Base-by-base conservation (phyloP, 805 yeast species). In the Myxozyma vanderwaltii region DNA sequence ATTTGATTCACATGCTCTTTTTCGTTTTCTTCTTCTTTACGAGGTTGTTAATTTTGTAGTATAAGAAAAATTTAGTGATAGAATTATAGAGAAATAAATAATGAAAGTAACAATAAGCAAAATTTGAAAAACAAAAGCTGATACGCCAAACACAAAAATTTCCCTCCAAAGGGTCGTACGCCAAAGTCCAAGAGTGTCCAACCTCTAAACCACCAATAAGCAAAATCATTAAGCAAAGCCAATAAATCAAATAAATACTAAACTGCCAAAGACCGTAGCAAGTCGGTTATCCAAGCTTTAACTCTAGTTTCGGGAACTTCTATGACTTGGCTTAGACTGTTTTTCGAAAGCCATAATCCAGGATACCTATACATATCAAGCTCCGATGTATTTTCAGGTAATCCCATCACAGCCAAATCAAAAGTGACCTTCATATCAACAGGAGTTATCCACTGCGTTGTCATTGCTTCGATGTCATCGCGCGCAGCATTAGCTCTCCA, bases 321-420 rank as follows among this genome's bases (percentile, higher is more conserved):
- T 35, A 48, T 36, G n/a, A 48, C 43, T 33, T 13, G 44, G 10
- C 5, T 36, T 10, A 13, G 27, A 36, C 44, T 24, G n/a, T 39
- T 29, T 17, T 35, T 39, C 24, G 19, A 19, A 40, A 48, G 35
- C 52, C 52, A 48, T 4, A 31, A 48, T 21, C 44, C 52, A 33
- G 52, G 52, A 48, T 36, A 23, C 17, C 43, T 2, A 39, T 35
- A 48, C 26, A 19, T 19, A 5, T 35, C 52, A 21, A 43, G 26
- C 21, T 23, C 31, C 15, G 43, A 23, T 8, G 31, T 19, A 7
- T n/a, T n/a, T 6, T 5, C 10, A 4, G 52, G 17, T 7, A 23
- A 15, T 4, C 52, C 44, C 52, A 48, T 48, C 44, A 35, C 24
- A n/a, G 23, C n/a, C n/a, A 36, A 17, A 48, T 48, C 52, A 48